These are phyloP conservation scores for Penicillium paradoxum DNA, from an alignment of 495 filamentous ascomycete species.

Conservation along the genomic window DNA sequence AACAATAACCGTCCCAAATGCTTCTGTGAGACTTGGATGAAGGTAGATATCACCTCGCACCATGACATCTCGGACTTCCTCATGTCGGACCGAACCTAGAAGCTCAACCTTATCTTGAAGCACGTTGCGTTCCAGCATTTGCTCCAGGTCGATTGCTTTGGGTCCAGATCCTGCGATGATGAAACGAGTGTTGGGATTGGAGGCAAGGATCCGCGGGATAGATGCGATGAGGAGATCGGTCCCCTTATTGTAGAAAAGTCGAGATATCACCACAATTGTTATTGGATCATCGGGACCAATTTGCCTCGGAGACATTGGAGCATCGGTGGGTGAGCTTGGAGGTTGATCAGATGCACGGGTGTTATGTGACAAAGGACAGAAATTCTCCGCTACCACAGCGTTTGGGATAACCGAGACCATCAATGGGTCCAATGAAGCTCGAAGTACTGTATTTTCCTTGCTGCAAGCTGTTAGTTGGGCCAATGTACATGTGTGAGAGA, in stretches of 20 bases:
- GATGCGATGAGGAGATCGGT: slow-evolving; percentile 92
- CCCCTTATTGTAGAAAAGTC: slow-evolving; percentile 98
- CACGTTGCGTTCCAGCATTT: slow-evolving; percentile 96
- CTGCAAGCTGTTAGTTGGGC: slow-evolving; percentile 37
- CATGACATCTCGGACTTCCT: slow-evolving; percentile 98
- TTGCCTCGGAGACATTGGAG: slow-evolving; percentile 45
- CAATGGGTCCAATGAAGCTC: slow-evolving; percentile 88
- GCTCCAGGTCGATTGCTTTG: slow-evolving; percentile 94
- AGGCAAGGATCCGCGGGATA: slow-evolving; percentile 83
- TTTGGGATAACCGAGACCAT: slow-evolving; percentile 99
- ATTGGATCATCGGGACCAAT: slow-evolving; percentile 80
- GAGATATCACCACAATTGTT: slow-evolving; percentile 94
- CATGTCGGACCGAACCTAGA: slow-evolving; percentile 86
- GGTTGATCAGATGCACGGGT: slow-evolving; percentile 25
- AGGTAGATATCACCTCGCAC: slow-evolving; percentile 94
- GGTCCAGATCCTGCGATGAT: slow-evolving; percentile 94
- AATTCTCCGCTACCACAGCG: slow-evolving; percentile 94
- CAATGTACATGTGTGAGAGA: background rate
- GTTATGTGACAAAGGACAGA: slow-evolving; percentile 59
- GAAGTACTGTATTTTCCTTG: slow-evolving; percentile 96
- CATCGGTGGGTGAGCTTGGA: slow-evolving; percentile 29
- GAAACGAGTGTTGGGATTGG: slow-evolving; percentile 89
- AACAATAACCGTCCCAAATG: slow-evolving; percentile 95
- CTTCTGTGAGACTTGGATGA: slow-evolving; percentile 90
- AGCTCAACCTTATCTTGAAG: slow-evolving; percentile 90